These are phyloP conservation scores for Akebia trifoliata DNA, from an alignment of 164 flowering plant genomes.

Conservation along the genomic window DNA sequence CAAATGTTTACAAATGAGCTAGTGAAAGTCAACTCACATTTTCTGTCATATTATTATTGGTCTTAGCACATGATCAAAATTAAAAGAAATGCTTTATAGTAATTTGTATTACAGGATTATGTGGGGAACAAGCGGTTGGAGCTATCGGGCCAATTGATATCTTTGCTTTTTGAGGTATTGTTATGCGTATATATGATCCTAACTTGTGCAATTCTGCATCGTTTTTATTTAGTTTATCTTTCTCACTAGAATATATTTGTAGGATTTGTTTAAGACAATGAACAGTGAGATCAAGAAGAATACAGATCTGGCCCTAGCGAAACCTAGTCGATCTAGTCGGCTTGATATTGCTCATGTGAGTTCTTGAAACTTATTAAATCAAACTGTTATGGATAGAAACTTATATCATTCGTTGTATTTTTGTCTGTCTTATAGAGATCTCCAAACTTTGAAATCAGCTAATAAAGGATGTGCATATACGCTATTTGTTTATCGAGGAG, in stretches of 20 bases:
- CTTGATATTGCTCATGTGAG: conserved; percentile 56
- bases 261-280: conserved; percentile 95
- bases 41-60: not conserved
- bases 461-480: not conserved
- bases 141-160: conserved; percentile 82
- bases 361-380: conserved; percentile 1
- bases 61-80: not conserved
- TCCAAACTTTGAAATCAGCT: not conserved
- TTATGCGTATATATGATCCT: not conserved
- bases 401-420: not conserved
- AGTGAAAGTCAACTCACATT: not conserved
- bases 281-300: conserved; percentile 30
- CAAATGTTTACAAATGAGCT: too few species aligned
- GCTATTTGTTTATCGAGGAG: too few species aligned
- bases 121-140: conserved; percentile 96
- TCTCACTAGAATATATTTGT: conserved; percentile 9
- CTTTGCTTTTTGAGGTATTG: conserved; percentile 86
- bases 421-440: too few species aligned
- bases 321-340: conserved; percentile 42
- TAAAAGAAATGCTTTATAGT: not conserved
- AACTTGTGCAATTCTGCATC: not conserved
- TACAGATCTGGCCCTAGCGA: conserved; percentile 33
- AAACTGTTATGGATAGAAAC: not conserved
- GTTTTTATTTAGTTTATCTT: not conserved
- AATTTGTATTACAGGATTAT: conserved; percentile 59